These are phyloP conservation scores for Mesotaenium endlicherianum DNA, from an alignment of 139 green algal species.

Conservation along the genomic window DNA sequence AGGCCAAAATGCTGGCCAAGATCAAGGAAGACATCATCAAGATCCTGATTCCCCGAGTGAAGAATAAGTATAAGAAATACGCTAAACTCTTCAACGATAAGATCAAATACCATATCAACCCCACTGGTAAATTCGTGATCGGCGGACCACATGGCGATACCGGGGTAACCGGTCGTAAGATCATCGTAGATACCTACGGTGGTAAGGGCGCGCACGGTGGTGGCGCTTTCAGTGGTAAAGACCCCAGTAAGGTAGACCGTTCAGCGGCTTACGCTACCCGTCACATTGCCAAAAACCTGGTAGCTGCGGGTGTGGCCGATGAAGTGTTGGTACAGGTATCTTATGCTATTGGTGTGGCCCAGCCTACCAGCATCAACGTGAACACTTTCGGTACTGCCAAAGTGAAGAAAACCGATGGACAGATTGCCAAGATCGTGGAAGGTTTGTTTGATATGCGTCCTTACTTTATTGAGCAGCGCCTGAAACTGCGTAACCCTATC, in stretches of 20 bases:
- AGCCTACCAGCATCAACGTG: constrained; percentile 91
- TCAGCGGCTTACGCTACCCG: constrained; percentile 93
- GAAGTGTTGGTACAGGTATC: constrained; percentile 76
- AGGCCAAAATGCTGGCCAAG: constrained; percentile 84
- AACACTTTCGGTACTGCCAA: constrained; percentile 93
- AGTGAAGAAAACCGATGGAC: constrained; percentile 73
- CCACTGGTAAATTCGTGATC: constrained; percentile 92
- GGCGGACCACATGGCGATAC: constrained; percentile 93
- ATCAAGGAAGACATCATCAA: constrained; percentile 98
- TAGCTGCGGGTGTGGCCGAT: constrained; percentile 80
- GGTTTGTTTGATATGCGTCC: constrained; percentile 90
- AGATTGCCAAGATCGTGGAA: constrained; percentile 82
- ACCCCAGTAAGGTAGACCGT: constrained; percentile 77
- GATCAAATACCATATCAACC: constrained; percentile 99
- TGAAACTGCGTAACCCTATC: constrained; percentile 76
- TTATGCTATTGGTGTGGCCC: constrained; percentile 91
- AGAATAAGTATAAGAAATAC: too few relatives aligned
- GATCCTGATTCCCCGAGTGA: constrained; percentile 88
- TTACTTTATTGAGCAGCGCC: constrained; percentile 77
- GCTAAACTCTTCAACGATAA: constrained; percentile 94
- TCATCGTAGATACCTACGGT: constrained; percentile 99
- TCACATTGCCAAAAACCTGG: constrained; percentile 93
- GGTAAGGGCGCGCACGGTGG: constrained; percentile 95
- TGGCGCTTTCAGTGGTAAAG: constrained; percentile 96
- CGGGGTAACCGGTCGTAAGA: constrained; percentile 95